Evolutionary conservation across 495 filamentous ascomycete genomes (phyloP).

Genomic region (Aspergillus taichungensis): DNA sequence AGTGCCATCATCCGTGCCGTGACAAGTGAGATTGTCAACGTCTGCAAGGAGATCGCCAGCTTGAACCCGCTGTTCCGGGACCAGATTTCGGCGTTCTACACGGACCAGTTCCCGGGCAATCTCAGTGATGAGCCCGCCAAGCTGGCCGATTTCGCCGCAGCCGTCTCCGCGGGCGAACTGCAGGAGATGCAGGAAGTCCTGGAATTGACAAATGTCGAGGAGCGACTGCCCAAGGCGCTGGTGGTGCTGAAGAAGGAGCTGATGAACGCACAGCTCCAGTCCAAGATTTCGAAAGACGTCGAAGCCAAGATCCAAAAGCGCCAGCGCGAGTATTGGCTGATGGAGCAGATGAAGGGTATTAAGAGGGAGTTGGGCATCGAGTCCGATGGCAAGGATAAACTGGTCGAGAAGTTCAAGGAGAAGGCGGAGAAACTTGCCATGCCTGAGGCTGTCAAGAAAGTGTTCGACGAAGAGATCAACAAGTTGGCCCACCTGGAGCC

Average conservation of each 20-base stretch:
- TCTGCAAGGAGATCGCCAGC: conserved; percentile 91
- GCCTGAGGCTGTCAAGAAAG: conserved; percentile 92
- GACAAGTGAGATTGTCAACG: conserved; percentile 94
- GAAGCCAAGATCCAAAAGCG: conserved; percentile 97
- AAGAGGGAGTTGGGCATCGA: conserved; percentile 90
- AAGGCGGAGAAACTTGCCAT: conserved; percentile 91
- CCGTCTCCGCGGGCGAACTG: conserved; percentile 83
- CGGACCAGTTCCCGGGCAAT: conserved; percentile 88
- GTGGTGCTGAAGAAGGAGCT: conserved; percentile 93
- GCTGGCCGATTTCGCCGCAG: conserved; percentile 93
- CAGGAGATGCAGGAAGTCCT: conserved; percentile 93
- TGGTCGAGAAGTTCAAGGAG: conserved; percentile 94
- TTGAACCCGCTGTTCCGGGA: conserved; percentile 95
- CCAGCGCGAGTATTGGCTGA: conserved; percentile 96
- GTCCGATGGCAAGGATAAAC: conserved; percentile 94
- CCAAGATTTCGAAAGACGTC: conserved; percentile 96
- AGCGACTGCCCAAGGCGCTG: conserved; percentile 81
- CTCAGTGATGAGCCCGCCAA: conserved; percentile 91
- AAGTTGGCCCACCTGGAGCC: conserved; percentile 93
- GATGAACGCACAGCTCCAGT: conserved; percentile 94
- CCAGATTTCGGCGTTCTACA: conserved; percentile 93
- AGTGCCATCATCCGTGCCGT: conserved; percentile 78
- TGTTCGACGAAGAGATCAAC: conserved; percentile 96
- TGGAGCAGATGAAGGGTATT: conserved; percentile 99
- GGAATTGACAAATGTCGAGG: conserved; percentile 77